Percentiles rank a stretch among this genome's conserved stretches.
Conservation (phyloP, 176 grass and related monocot species). For the Ampelocalamus luodianensis region DNA sequence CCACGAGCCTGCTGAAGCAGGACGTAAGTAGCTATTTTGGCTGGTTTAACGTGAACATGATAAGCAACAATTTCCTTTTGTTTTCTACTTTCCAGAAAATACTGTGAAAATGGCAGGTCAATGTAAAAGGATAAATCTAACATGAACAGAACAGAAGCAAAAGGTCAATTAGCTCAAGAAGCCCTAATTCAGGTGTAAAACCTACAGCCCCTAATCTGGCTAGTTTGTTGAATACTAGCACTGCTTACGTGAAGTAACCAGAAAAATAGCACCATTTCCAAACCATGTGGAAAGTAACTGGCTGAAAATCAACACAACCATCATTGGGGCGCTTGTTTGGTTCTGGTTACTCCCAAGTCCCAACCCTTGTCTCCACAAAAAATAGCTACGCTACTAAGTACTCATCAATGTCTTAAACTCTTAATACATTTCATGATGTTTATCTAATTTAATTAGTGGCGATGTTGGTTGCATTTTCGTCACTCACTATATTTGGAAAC, state of each 20-base stretch:
- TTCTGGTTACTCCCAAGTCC: neutral
- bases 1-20: neutral
- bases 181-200: neutral
- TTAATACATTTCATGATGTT: neutral
- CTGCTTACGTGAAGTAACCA: neutral
- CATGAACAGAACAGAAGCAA: neutral
- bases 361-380: neutral
- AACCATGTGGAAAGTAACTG: neutral
- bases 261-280: neutral
- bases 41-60: neutral
- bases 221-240: neutral
- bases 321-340: neutral
- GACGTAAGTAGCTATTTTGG: neutral
- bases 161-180: neutral
- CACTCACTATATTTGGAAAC: constrained; percentile 75
- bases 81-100: neutral
- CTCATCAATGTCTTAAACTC: neutral
- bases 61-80: neutral
- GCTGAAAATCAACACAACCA: neutral
- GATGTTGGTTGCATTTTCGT: constrained; percentile 25
- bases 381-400: neutral
- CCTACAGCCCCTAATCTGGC: neutral
- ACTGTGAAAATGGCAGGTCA: neutral
- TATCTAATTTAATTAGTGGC: constrained; percentile 13
- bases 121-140: neutral